phyloP scores from a whole-genome alignment of 2,329 filamentous ascomycete species.

The Penicillium sp. region DNA sequence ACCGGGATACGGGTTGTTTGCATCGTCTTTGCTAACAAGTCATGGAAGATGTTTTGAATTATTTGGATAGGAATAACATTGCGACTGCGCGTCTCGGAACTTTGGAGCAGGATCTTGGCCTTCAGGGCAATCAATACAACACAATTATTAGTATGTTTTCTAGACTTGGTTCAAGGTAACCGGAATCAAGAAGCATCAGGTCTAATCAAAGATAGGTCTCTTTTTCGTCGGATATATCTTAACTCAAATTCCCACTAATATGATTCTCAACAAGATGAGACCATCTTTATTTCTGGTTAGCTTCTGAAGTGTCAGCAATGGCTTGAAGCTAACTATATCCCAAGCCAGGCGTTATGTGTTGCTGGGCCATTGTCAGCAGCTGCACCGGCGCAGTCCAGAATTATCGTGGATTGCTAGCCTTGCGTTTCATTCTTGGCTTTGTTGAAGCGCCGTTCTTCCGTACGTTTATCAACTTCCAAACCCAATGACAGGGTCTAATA shows the following conservation, averaged over 20 bases:
- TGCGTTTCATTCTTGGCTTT: slow-evolving; percentile 13
- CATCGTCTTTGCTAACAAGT: background rate
- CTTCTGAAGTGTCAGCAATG: background rate
- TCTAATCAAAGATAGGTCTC: slow-evolving; percentile 37
- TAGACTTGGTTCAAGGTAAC: background rate
- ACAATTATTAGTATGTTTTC: background rate
- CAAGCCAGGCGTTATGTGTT: background rate
- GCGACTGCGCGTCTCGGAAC: slow-evolving; percentile 15
- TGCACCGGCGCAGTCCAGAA: background rate
- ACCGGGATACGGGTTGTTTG: background rate
- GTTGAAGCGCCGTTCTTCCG: slow-evolving; percentile 12
- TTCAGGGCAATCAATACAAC: slow-evolving; percentile 18
- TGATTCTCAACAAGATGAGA: slow-evolving; percentile 11
- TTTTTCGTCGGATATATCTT: slow-evolving; percentile 61
- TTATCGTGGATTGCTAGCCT: slow-evolving; percentile 1
- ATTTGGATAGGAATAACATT: slow-evolving; percentile 13
- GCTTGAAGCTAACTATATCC: background rate
- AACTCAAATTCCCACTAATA: slow-evolving; percentile 38
- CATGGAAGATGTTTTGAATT: slow-evolving; percentile 7
- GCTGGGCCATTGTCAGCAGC: background rate
- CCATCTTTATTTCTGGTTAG: slow-evolving; percentile 6
- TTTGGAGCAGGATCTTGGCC: slow-evolving; percentile 31
- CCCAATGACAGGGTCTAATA: background rate
- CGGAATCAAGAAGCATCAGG: background rate
- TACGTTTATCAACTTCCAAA: background rate